phyloP scores from a whole-genome alignment of 192 early-diverging fungal genomes.

The Lunasporangiospora selenospora region DNA sequence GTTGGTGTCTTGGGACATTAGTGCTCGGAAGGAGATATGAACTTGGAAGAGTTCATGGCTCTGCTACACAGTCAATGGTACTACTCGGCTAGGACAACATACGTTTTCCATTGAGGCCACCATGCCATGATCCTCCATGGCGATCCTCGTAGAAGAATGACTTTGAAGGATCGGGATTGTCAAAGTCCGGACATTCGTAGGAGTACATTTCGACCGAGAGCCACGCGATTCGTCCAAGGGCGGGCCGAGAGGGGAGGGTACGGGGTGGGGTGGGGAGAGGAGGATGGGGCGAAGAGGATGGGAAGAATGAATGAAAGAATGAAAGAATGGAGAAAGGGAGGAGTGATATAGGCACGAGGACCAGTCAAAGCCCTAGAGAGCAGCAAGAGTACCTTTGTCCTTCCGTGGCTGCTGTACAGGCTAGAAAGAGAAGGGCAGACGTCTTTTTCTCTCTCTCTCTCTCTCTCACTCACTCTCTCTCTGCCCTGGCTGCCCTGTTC shows the following conservation, averaged over 20 bases:
- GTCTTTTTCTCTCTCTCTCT: no score
- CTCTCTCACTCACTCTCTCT: no score
- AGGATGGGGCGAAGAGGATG: background rate
- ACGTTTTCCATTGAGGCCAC: constrained; percentile 23
- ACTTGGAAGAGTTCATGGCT: background rate
- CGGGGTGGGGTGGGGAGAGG: background rate
- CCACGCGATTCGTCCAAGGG: background rate
- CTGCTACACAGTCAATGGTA: no score
- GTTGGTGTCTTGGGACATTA: background rate
- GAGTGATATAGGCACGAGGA: background rate
- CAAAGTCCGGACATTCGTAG: constrained; percentile 33
- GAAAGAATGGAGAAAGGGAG: background rate
- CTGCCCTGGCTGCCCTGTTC: no score
- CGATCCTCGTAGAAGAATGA: no score
- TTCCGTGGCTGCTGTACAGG: background rate
- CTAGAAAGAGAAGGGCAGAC: constrained; percentile 4
- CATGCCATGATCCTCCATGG: background rate
- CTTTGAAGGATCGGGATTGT: constrained; percentile 4
- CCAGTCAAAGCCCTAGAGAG: background rate
- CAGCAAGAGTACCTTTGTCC: background rate
- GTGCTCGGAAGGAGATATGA: background rate
- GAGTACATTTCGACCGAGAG: constrained; percentile 11
- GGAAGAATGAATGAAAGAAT: background rate
- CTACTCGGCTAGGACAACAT: no score
- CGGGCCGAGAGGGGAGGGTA: background rate